phyloP scores from a whole-genome alignment of 306 rosid species.

The Carpinus viminea region DNA sequence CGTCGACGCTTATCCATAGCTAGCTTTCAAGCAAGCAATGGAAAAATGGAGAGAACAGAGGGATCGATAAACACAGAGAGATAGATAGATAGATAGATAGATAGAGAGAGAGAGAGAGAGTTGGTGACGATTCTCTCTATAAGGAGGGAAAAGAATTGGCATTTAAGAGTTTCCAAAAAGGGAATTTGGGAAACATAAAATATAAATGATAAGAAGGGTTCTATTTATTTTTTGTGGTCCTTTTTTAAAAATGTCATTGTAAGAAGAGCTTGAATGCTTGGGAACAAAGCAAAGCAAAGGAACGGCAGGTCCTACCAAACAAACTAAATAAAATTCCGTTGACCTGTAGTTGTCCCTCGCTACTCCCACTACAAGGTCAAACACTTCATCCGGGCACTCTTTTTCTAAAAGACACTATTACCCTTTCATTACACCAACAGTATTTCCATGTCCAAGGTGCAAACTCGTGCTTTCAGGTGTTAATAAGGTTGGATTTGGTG shows the following conservation, averaged over 20 bases:
- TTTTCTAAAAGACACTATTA: not conserved
- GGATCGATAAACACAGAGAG: not conserved
- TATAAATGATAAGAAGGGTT: not conserved
- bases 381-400: not conserved
- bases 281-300: slow-evolving; percentile 12
- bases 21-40: not conserved
- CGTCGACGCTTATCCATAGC: slow-evolving; percentile 40
- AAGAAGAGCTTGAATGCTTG: slow-evolving; percentile 10
- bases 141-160: not conserved
- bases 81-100: too few species aligned
- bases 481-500: not conserved
- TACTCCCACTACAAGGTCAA: not conserved
- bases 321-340: slow-evolving; percentile 26
- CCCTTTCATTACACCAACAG: not conserved
- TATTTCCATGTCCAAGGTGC: not conserved
- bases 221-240: not conserved
- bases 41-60: not conserved
- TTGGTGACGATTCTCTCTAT: not conserved
- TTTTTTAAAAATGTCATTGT: not conserved
- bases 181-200: not conserved
- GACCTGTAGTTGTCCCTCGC: slow-evolving; percentile 42
- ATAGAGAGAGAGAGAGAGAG: too few species aligned
- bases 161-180: slow-evolving; percentile 24
- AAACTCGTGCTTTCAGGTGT: not conserved
- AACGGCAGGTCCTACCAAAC: slow-evolving; percentile 55